Base-by-base conservation (phyloP, 192 early-diverging fungal genomes). In the Coemansia erecta region DNA sequence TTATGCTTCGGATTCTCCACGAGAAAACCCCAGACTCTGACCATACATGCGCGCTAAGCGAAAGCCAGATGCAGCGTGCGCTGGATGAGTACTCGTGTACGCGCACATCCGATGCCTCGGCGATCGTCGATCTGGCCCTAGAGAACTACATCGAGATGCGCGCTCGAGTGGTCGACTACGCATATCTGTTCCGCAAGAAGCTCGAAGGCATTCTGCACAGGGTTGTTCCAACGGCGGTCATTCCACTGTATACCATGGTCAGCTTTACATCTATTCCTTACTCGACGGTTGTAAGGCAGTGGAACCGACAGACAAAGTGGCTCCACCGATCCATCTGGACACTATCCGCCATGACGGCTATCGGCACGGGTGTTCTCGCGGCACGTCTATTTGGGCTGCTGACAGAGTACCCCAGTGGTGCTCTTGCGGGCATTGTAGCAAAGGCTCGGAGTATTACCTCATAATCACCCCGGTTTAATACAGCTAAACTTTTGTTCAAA, bases 91-190 rank as follows among this genome's bases (percentile, higher is more conserved):
- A 95, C 62, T 86, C 87, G 5, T 63, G 61, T 8, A 68, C 61
- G 8, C 89, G 92, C 41, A 71, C 88, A 49, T 73, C 77, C 42
- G 94, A 98, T 64, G 85, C 87, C 4, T 84, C 85, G 31, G 89
- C 93, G 15, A 97, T 98, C 31, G 91, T 90, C 64, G 94, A 98
- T 64, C 68, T 98, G 53, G 96, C 96, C 18, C 70, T 96, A 69
- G 85, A 94, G 66, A 96, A 98, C 82, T 92, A 98, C 63, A 82
- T 87, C 10, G 96, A 98, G 73, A 98, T 98, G 96, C 84, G 92
- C 26, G 81, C 86, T 24, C 85, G 80, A 3, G 96, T 98, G 10
- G 87, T 86, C 1, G 85, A 84, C 50, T 82, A 81, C 33, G 61
- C 71, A 17, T 98, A 92, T 57, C 59, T 93, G 44, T 53, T 88